A percentile compares a stretch with the other conserved stretches of the same genome.
phyloP scores from a whole-genome alignment of 2,329 filamentous ascomycete genomes.

The Triangularia verruculosa region DNA sequence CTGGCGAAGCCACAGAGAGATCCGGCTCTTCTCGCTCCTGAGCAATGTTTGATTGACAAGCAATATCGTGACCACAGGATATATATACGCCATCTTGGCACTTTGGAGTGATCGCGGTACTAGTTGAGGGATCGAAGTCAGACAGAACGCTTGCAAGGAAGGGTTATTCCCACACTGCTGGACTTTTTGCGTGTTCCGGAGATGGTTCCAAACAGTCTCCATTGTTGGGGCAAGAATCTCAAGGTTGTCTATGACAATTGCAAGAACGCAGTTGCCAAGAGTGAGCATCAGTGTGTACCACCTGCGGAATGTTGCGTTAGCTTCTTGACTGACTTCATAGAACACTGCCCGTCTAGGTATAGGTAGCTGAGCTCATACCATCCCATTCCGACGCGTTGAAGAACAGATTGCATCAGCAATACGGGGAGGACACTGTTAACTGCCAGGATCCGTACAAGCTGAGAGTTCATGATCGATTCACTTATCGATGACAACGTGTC shows the following conservation, averaged over 20 bases:
- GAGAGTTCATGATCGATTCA: not conserved
- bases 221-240: not conserved
- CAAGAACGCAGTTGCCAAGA: not conserved
- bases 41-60: not conserved
- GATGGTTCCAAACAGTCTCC: not conserved
- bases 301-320: not conserved
- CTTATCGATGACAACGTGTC: too few relatives aligned
- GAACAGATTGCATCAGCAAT: not conserved
- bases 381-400: not conserved
- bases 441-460: not conserved
- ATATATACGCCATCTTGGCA: not conserved
- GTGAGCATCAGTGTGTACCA: not conserved
- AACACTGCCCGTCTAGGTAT: too few relatives aligned
- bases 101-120: not conserved
- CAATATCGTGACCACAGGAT: not conserved
- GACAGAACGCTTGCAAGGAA: not conserved
- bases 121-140: not conserved
- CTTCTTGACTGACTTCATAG: not conserved
- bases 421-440: not conserved
- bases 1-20: not conserved
- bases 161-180: not conserved
- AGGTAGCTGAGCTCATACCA: too few relatives aligned
- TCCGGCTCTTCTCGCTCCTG: not conserved
- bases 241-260: not conserved
- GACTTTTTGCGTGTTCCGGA: not conserved